Evolutionary conservation across 2,329 filamentous ascomycete genomes (phyloP).

Genomic region (Curvularia lunata): DNA sequence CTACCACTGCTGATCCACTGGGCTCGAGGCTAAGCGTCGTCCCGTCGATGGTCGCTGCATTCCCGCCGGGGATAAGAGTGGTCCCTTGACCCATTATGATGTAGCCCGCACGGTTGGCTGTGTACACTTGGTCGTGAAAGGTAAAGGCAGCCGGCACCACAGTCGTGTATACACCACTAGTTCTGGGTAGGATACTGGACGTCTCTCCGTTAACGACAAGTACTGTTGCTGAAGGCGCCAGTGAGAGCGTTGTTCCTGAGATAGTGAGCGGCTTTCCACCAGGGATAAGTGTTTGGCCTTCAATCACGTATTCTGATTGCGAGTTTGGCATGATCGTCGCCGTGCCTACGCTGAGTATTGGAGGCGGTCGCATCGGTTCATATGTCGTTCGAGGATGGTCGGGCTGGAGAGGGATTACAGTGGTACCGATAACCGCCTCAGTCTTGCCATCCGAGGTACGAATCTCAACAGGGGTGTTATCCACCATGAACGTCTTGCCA

Average conservation of each 20-base stretch:
- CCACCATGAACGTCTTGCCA: slow-evolving; percentile 31
- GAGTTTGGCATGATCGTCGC: slow-evolving; percentile 33
- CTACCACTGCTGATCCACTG: slow-evolving; percentile 35
- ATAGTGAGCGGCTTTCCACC: slow-evolving; percentile 46
- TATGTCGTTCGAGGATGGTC: slow-evolving; percentile 22
- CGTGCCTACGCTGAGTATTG: slow-evolving; percentile 31
- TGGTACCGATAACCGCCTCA: slow-evolving; percentile 32
- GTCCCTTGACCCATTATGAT: slow-evolving; percentile 50
- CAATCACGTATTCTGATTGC: slow-evolving; percentile 37
- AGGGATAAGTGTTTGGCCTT: slow-evolving; percentile 41
- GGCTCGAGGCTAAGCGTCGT: slow-evolving; percentile 42
- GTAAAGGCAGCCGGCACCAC: slow-evolving; percentile 43
- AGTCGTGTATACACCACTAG: slow-evolving; percentile 31
- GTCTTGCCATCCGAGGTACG: slow-evolving; percentile 29
- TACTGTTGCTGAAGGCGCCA: slow-evolving; percentile 47
- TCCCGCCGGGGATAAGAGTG: slow-evolving; percentile 48
- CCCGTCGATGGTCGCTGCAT: slow-evolving; percentile 42
- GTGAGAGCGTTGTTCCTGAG: slow-evolving; percentile 43
- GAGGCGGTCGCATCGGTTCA: slow-evolving; percentile 15
- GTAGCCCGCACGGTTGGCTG: slow-evolving; percentile 53
- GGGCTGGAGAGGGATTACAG: slow-evolving; percentile 22
- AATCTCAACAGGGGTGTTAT: slow-evolving; percentile 35
- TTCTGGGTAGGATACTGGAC: slow-evolving; percentile 25
- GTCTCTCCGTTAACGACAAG: slow-evolving; percentile 46
- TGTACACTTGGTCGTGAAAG: slow-evolving; percentile 46